Evolutionary conservation across 257 asterid genomes (phyloP).

Genomic region (Salvia hispanica): DNA sequence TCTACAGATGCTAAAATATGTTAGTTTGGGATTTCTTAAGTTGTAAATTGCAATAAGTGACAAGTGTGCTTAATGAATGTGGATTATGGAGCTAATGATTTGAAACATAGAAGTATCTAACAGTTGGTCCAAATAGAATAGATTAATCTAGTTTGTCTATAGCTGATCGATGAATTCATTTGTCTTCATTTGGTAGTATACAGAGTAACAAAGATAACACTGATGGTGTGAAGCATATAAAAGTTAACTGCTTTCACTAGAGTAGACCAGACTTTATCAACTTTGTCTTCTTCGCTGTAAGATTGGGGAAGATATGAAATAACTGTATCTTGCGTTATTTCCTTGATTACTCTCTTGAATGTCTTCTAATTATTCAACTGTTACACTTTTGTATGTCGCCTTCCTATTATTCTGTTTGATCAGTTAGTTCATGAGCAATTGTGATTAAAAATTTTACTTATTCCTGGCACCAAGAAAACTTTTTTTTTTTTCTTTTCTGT

Average conservation of each 20-base stretch:
- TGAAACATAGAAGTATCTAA: constrained; percentile 9
- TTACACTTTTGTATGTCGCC: neutral
- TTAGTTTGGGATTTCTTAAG: constrained; percentile 19
- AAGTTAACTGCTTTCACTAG: constrained; percentile 6
- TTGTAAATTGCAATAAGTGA: constrained; percentile 15
- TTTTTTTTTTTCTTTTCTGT: neutral
- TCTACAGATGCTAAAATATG: constrained; percentile 1
- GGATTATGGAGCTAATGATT: constrained; percentile 18
- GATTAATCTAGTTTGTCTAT: constrained; percentile 10
- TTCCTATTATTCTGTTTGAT: constrained; percentile 14
- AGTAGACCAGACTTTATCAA: neutral
- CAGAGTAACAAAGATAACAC: neutral
- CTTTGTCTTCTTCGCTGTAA: neutral
- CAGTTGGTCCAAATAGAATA: neutral
- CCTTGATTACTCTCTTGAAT: constrained; percentile 3
- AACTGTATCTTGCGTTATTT: neutral
- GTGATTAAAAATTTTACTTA: constrained; percentile 1
- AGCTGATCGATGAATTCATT: neutral
- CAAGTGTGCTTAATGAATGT: constrained; percentile 12
- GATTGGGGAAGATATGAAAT: neutral
- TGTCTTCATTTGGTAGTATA: neutral
- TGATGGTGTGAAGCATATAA: neutral
- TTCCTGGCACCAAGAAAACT: neutral
- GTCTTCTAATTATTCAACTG: constrained; percentile 6
- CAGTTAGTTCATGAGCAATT: constrained; percentile 9